Conservation (phyloP, 345 rosid species). For the Microthlaspi erraticum region DNA sequence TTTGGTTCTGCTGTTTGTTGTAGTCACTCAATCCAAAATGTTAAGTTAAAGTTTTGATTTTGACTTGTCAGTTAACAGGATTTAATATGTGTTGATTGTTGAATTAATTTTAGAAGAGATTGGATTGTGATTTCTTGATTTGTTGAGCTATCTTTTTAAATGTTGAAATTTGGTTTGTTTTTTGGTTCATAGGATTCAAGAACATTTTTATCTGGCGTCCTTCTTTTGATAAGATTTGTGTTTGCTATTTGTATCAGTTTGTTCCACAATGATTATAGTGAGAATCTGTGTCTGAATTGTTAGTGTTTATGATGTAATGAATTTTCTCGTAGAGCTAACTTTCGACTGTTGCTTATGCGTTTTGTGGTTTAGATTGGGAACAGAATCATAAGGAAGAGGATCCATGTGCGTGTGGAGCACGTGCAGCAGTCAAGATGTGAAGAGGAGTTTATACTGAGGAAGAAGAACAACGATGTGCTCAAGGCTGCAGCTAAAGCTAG, state of each 20-base stretch:
- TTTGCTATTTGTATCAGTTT: neutral
- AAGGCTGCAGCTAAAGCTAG: conserved; percentile 73
- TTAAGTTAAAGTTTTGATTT: too few species aligned
- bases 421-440: conserved; percentile 71
- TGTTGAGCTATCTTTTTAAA: too few species aligned
- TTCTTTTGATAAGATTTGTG: neutral
- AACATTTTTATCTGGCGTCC: neutral
- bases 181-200: too few species aligned
- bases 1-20: too few species aligned
- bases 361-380: conserved; percentile 53
- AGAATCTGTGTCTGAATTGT: neutral
- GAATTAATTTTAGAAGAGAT: too few species aligned
- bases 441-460: conserved; percentile 67
- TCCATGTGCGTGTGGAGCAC: conserved; percentile 79
- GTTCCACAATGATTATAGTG: neutral
- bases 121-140: too few species aligned
- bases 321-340: neutral
- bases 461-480: conserved; percentile 55
- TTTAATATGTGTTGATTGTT: too few species aligned
- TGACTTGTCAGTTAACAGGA: too few species aligned
- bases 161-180: too few species aligned
- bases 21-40: too few species aligned
- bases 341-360: neutral
- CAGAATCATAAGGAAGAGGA: conserved; percentile 75
- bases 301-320: neutral